Evolutionary conservation across 108 stramenopile genomes (phyloP).

Genomic region (Phaeodactylum tricornutum): DNA sequence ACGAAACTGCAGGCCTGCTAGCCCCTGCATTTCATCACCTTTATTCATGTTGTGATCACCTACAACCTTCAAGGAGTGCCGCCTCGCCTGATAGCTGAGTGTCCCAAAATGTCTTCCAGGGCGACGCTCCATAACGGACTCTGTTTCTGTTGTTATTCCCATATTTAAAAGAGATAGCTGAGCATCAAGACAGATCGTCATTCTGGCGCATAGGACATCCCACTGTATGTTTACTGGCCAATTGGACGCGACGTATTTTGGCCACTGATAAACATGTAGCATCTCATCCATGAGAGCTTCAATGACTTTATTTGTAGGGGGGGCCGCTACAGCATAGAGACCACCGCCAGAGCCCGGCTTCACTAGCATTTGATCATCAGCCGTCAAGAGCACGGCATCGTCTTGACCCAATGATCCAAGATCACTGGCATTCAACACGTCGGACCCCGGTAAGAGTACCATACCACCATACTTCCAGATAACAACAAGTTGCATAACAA

Average conservation of each 20-base stretch:
- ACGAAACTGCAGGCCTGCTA: too few relatives aligned
- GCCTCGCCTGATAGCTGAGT: too few relatives aligned
- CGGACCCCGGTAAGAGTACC: neutral
- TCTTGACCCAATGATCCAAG: neutral
- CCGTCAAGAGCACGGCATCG: neutral
- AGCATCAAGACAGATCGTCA: too few relatives aligned
- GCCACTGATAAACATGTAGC: neutral
- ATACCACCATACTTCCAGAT: slow-evolving; percentile 8
- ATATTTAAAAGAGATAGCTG: too few relatives aligned
- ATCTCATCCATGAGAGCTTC: neutral
- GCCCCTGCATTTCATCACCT: too few relatives aligned
- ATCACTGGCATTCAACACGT: neutral
- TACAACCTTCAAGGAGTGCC: too few relatives aligned
- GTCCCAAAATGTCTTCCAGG: too few relatives aligned
- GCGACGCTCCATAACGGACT: too few relatives aligned
- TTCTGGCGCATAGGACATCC: too few relatives aligned
- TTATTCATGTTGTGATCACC: too few relatives aligned
- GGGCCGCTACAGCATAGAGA: neutral
- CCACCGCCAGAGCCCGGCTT: neutral
- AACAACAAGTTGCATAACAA: slow-evolving; percentile 8
- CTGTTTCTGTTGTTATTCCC: too few relatives aligned
- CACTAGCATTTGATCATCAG: too few relatives aligned
- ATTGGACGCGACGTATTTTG: neutral
- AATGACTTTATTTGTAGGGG: neutral
- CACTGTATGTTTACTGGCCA: slow-evolving; percentile 3